Evolutionary conservation across 495 filamentous ascomycete genomes (phyloP).

Genomic region (Choiromyces venosus): DNA sequence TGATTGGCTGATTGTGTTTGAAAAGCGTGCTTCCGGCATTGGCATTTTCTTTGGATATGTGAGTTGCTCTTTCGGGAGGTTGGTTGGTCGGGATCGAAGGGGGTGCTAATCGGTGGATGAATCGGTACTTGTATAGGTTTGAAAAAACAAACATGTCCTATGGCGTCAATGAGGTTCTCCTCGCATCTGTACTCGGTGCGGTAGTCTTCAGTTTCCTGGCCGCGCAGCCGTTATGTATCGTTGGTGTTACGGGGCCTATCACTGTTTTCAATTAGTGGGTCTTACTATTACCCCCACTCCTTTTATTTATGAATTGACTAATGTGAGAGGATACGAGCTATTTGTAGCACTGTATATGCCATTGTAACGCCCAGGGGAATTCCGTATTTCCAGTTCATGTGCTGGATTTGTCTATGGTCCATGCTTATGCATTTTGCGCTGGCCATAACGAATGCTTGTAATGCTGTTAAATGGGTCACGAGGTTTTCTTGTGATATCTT

Average conservation of each 20-base stretch:
- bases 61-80: slow-evolving; percentile 19
- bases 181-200: slow-evolving; percentile 70
- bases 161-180: slow-evolving; percentile 77
- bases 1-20: slow-evolving; percentile 8
- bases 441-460: slow-evolving; percentile 73
- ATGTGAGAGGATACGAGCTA: slow-evolving; percentile 1
- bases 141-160: slow-evolving; percentile 72
- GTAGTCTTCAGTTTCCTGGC: slow-evolving; percentile 70
- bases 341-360: slow-evolving; percentile 65
- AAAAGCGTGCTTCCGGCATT: slow-evolving; percentile 70
- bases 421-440: slow-evolving; percentile 74
- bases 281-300: slow-evolving; percentile 7
- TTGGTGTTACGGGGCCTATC: slow-evolving; percentile 76
- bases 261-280: slow-evolving; percentile 74
- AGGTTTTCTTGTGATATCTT: slow-evolving; percentile 83
- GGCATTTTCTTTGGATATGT: slow-evolving; percentile 84
- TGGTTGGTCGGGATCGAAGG: background rate
- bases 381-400: slow-evolving; percentile 77
- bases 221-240: slow-evolving; percentile 77
- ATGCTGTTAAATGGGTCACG: slow-evolving; percentile 73
- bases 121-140: slow-evolving; percentile 41
- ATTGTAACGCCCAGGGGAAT: slow-evolving; percentile 65
- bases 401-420: slow-evolving; percentile 81
- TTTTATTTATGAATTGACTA: background rate
- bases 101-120: background rate